phyloP scores from a whole-genome alignment of 768 basidiomycete genomes.

The Rhizopogon vulgaris region DNA sequence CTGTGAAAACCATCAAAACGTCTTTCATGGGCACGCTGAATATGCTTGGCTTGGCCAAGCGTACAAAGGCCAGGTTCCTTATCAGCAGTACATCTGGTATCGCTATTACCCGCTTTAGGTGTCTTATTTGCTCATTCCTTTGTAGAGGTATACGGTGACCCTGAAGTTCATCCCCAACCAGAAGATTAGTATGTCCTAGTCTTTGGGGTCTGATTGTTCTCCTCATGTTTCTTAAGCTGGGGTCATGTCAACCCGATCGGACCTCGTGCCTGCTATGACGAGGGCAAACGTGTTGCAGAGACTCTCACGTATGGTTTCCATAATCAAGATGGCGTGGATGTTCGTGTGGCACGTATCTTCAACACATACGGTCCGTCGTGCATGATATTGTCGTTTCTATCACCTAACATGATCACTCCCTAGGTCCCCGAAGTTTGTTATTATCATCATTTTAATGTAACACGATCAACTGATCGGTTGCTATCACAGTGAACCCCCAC shows the following conservation, averaged over 20 bases:
- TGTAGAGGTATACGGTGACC: conserved; percentile 95
- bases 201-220: conserved; percentile 5
- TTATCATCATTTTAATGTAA: conserved; percentile 1
- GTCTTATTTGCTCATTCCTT: conserved; percentile 1
- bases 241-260: conserved; percentile 99
- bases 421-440: conserved; percentile 58
- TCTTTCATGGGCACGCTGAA: conserved; percentile 98
- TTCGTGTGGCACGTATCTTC: conserved; percentile 97
- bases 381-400: not conserved
- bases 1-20: conserved; percentile 97
- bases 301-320: conserved; percentile 96
- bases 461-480: not conserved
- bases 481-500: conserved; percentile 76
- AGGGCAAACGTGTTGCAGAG: conserved; percentile 98
- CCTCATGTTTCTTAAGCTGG: conserved; percentile 53
- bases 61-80: conserved; percentile 94
- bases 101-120: conserved; percentile 9
- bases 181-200: conserved; percentile 78
- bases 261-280: conserved; percentile 98
- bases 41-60: conserved; percentile 97
- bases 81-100: conserved; percentile 91
- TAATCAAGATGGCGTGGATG: conserved; percentile 90
- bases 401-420: not conserved
- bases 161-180: conserved; percentile 93
- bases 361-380: conserved; percentile 72